Percentiles rank a stretch among this genome's conserved stretches.
Evolutionary conservation across 345 rosid species (phyloP).

Genomic region (Gossypium herbaceum): DNA sequence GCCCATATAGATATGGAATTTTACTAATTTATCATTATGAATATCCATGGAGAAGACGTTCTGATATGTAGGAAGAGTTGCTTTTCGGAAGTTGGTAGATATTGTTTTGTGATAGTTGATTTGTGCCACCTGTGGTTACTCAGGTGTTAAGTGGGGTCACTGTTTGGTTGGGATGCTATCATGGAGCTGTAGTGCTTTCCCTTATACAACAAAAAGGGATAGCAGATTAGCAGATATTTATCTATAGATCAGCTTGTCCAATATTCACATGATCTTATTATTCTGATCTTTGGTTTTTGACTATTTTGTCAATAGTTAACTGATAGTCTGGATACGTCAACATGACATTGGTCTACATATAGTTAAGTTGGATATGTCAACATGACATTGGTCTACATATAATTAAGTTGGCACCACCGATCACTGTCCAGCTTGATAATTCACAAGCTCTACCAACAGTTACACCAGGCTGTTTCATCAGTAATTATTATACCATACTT

Average conservation of each 20-base stretch:
- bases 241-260: background rate
- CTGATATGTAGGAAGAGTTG: background rate
- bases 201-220: background rate
- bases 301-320: slow-evolving; percentile 4
- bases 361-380: background rate
- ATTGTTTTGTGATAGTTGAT: slow-evolving; percentile 2
- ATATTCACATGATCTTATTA: background rate
- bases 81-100: slow-evolving; percentile 1
- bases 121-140: background rate
- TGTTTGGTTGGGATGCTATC: slow-evolving; percentile 4
- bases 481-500: background rate
- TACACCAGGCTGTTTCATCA: background rate
- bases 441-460: background rate
- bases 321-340: background rate
- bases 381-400: background rate
- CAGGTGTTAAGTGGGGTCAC: background rate
- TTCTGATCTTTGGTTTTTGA: background rate
- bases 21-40: background rate
- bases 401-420: background rate
- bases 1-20: background rate
- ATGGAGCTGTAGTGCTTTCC: background rate
- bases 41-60: background rate
- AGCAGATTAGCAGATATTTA: slow-evolving; percentile 1
- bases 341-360: background rate
- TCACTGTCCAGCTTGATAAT: background rate